Evolutionary conservation across 805 yeast species (phyloP).

Genomic region (Maudiozyma pseudohumilis): DNA sequence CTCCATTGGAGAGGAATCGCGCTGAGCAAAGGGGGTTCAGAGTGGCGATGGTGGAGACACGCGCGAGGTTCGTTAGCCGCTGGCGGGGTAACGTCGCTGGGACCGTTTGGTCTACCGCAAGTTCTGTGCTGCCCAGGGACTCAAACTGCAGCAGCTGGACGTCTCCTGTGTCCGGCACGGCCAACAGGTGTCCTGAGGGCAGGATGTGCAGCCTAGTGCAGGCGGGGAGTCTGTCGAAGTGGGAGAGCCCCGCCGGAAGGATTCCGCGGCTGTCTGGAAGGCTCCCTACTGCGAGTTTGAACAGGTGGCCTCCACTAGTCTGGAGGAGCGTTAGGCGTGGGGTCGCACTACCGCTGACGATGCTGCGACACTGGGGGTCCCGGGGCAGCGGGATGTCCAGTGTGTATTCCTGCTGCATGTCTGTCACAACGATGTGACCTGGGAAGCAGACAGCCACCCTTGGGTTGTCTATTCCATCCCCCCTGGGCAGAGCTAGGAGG

Average conservation of each 20-base stretch:
- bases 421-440: constrained; percentile 43
- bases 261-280: constrained; percentile 27
- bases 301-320: constrained; percentile 61
- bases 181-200: constrained; percentile 67
- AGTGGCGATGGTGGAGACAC: constrained; percentile 39
- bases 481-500: constrained; percentile 54
- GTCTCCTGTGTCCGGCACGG: constrained; percentile 52
- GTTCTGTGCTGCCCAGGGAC: constrained; percentile 47
- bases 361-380: too few relatives aligned
- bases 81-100: too few relatives aligned
- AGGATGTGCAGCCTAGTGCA: constrained; percentile 49
- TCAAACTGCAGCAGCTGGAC: constrained; percentile 72
- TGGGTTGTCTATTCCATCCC: constrained; percentile 18
- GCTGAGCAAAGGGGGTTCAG: constrained; percentile 39
- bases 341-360: constrained; percentile 13
- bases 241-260: constrained; percentile 38
- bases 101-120: too few relatives aligned
- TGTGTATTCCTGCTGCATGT: constrained; percentile 29
- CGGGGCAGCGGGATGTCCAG: constrained; percentile 51
- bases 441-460: constrained; percentile 47
- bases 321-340: constrained; percentile 48
- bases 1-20: not conserved
- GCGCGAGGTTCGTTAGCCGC: constrained; percentile 45
- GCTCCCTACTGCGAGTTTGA: constrained; percentile 42
- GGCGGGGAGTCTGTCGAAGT: constrained; percentile 68